phyloP scores from a whole-genome alignment of 305 asterid genomes.

The Striga hermonthica region DNA sequence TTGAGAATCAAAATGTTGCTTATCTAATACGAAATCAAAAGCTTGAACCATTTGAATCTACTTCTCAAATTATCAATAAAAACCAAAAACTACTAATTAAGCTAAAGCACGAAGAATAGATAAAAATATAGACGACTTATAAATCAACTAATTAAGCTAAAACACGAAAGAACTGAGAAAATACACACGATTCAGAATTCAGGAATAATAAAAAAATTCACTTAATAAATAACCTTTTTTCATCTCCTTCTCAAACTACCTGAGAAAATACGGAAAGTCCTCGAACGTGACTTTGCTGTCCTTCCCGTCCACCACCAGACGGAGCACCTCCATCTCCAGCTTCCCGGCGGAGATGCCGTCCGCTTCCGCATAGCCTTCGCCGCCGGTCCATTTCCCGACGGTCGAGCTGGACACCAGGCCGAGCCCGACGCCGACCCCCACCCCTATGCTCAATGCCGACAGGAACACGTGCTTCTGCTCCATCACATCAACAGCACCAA shows the following conservation, averaged over 20 bases:
- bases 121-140: too few relatives aligned
- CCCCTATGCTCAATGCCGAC: conserved; percentile 93
- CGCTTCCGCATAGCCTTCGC: conserved; percentile 28
- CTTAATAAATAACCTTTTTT: not conserved
- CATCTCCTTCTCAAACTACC: conserved; percentile 33
- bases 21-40: too few relatives aligned
- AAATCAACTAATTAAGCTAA: too few relatives aligned
- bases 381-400: conserved; percentile 65
- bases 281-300: conserved; percentile 43
- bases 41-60: too few relatives aligned
- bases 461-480: conserved; percentile 72
- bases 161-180: too few relatives aligned
- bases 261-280: conserved; percentile 57
- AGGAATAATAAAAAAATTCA: too few relatives aligned
- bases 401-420: conserved; percentile 66
- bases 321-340: conserved; percentile 49
- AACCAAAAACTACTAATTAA: too few relatives aligned
- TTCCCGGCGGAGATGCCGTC: conserved; percentile 57
- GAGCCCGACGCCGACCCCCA: conserved; percentile 80
- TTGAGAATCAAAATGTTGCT: too few relatives aligned
- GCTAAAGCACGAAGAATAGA: too few relatives aligned
- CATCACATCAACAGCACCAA: conserved; percentile 35
- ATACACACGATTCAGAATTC: too few relatives aligned
- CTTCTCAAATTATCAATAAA: too few relatives aligned
- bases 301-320: conserved; percentile 51